Percentiles rank a stretch among this genome's conserved stretches.
phyloP scores from a whole-genome alignment of 2,329 filamentous ascomycete genomes.

The Colletotrichum sp. region DNA sequence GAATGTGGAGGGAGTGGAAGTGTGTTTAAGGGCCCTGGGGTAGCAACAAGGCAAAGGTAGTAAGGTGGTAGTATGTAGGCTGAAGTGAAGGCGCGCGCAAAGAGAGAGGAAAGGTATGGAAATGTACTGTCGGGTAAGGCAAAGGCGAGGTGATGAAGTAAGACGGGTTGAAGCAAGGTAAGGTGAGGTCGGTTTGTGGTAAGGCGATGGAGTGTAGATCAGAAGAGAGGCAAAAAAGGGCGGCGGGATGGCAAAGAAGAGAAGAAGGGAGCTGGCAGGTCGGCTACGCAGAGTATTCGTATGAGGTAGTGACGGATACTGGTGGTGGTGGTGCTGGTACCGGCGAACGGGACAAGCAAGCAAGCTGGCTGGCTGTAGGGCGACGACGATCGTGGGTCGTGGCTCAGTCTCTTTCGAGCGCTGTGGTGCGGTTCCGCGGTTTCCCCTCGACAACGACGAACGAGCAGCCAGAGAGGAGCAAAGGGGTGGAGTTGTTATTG shows the following conservation, averaged over 20 bases:
- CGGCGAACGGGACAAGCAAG: background rate
- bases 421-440: background rate
- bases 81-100: conserved; percentile 17
- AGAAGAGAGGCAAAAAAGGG: background rate
- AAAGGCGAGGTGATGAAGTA: background rate
- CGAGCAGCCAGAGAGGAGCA: background rate
- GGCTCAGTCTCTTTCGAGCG: conserved; percentile 1
- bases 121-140: background rate
- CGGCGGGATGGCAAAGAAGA: background rate
- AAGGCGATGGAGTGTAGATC: background rate
- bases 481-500: background rate
- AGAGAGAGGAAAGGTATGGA: background rate
- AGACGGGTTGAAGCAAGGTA: background rate
- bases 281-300: background rate
- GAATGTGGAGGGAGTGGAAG: conserved; percentile 10
- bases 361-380: background rate
- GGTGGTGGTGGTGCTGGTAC: background rate
- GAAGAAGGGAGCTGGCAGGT: background rate
- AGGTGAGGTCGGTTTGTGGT: background rate
- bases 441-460: conserved; percentile 8
- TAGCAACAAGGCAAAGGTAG: background rate
- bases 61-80: conserved; percentile 15
- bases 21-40: background rate
- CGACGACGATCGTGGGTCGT: conserved; percentile 10
- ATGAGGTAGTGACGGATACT: background rate